A percentile compares a stretch with the other conserved stretches of the same genome.
phyloP scores from a whole-genome alignment of 2,329 filamentous ascomycete genomes.

The Lasiodiplodia citricola region DNA sequence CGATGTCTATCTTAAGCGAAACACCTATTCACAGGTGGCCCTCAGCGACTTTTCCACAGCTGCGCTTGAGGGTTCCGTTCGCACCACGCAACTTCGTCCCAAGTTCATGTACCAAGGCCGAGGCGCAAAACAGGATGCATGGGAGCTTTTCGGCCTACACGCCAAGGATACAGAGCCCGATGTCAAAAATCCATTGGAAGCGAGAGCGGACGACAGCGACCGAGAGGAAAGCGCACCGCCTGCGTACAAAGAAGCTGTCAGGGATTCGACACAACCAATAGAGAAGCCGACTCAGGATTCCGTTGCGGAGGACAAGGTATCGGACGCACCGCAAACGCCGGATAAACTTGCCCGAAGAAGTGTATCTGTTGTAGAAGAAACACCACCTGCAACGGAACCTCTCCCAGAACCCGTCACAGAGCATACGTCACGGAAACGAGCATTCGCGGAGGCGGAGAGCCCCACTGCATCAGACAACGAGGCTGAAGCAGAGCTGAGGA shows the following conservation, averaged over 20 bases:
- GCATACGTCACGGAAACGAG: background rate
- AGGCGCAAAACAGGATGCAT: slow-evolving; percentile 10
- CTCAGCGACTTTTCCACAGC: background rate
- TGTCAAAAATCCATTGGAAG: background rate
- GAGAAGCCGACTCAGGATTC: background rate
- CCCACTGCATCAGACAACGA: slow-evolving; percentile 4
- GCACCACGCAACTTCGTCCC: background rate
- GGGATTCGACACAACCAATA: background rate
- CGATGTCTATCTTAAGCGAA: slow-evolving; percentile 14
- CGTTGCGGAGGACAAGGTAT: background rate
- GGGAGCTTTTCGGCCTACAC: slow-evolving; percentile 4
- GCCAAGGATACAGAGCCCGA: background rate
- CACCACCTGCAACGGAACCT: background rate
- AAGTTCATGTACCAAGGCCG: slow-evolving; percentile 11
- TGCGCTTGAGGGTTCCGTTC: background rate
- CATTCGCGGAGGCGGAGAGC: slow-evolving; percentile 4
- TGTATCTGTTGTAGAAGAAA: background rate
- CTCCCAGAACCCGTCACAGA: background rate
- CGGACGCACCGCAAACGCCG: background rate
- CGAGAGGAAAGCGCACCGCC: slow-evolving; percentile 3
- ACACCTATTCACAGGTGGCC: slow-evolving; percentile 10
- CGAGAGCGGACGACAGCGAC: background rate
- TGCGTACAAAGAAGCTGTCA: background rate
- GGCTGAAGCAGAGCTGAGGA: background rate
- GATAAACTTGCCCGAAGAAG: background rate